Percentiles rank a stretch among this genome's conserved stretches.
These are phyloP conservation scores for Picocystis sp. DNA, from an alignment of 163 green algal genomes.

Conservation along the genomic window DNA sequence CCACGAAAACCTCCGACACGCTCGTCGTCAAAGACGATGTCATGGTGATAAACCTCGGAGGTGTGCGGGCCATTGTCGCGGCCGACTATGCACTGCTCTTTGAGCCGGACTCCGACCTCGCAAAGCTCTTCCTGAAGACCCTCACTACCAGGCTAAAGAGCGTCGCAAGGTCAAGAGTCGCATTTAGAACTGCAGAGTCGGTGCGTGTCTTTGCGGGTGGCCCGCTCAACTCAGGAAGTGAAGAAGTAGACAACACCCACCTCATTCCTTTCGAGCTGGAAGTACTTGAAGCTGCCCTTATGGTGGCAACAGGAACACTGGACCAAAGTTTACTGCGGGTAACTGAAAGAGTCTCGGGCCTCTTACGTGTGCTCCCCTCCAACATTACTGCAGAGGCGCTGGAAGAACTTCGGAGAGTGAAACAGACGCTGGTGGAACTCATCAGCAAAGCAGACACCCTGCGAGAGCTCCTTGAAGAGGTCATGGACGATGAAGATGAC, in stretches of 20 bases:
- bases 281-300: constrained; percentile 73
- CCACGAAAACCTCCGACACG: constrained; percentile 56
- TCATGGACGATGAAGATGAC: constrained; percentile 94
- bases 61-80: constrained; percentile 64
- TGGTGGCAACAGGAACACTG: constrained; percentile 63
- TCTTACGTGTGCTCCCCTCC: constrained; percentile 63
- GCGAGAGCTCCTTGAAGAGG: constrained; percentile 68
- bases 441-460: constrained; percentile 13
- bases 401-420: constrained; percentile 84
- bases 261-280: constrained; percentile 78
- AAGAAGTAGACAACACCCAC: constrained; percentile 3
- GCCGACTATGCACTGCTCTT: constrained; percentile 75
- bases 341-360: constrained; percentile 33
- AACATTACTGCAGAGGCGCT: constrained; percentile 82
- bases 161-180: background rate
- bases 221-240: constrained; percentile 4
- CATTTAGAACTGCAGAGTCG: background rate
- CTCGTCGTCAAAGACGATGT: constrained; percentile 78
- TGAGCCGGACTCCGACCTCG: constrained; percentile 35
- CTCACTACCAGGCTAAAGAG: background rate
- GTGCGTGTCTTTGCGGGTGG: constrained; percentile 5
- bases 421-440: constrained; percentile 80
- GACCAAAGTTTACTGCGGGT: constrained; percentile 61
- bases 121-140: background rate
- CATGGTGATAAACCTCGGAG: constrained; percentile 85